Evolutionary conservation across 805 yeast species (phyloP), one percentile per base, ranked within the genome.

Genomic region (Metschnikowia chrysomelidarum): DNA sequence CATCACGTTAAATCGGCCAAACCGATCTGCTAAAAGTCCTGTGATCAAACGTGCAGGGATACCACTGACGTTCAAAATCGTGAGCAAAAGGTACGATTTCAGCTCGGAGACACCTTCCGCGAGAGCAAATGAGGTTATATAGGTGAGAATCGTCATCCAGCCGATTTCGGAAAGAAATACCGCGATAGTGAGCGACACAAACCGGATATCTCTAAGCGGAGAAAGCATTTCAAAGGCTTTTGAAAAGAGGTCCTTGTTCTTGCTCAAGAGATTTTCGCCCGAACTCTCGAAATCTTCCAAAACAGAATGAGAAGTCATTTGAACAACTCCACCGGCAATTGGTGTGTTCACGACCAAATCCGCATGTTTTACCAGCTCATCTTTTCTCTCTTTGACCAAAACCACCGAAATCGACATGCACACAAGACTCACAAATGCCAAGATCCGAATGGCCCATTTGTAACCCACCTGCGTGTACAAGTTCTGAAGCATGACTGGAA

Each of bases 1-100:
- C 51, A 73, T 69, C 24, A 76, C 64, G 50, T 80, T 78, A 49
- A 75, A 75, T 13, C 76, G 59, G 4, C 84, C 83, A 14, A 67
- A 46, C 22, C 43, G 34, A 40, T 61, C 65, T 0, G 65, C 59
- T 28, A 59, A 42, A 13, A 51, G 42, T 1, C 67, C 63, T 1
- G 66, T 58, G 12, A 59, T 38, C 26, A 57, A 50, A 32, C 64
- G 55, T 2, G 64, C 56, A 38, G 63, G 54, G 38, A 64, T 50
- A 11, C 78, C 79, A 10, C 69, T 54, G 4, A 71, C 64, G 41
- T 70, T 71, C 30, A 70, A 51, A 14, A 73, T 60, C 2, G 78
- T 74, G 32, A 75, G 58, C 47, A 78, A 50, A 5, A 72, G 44
- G 45, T 68, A 76, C 3, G 80, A 63, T 10, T 62, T 56, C 17